These are phyloP conservation scores for Podaxis sp. DNA, from an alignment of 768 basidiomycete genomes.

Conservation along the genomic window DNA sequence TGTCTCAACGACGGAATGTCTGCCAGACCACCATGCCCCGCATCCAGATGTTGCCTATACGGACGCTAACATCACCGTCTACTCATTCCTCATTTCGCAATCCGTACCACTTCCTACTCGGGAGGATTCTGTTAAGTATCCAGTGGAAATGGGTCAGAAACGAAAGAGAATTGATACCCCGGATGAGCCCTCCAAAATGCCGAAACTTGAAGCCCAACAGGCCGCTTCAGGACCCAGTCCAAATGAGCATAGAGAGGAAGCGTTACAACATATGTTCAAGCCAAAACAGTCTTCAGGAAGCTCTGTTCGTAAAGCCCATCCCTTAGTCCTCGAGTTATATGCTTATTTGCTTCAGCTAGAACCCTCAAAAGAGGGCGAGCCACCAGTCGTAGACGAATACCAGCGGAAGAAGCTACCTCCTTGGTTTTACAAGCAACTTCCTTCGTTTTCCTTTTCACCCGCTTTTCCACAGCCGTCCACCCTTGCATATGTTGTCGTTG, in stretches of 20 bases:
- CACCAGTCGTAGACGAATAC: constrained; percentile 25
- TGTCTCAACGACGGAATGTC: constrained; percentile 42
- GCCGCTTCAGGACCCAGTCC: neutral
- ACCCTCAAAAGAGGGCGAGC: neutral
- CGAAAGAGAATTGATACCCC: constrained; percentile 45
- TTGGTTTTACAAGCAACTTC: constrained; percentile 39
- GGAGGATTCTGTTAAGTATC: neutral
- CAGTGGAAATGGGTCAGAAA: constrained; percentile 32
- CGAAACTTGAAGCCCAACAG: constrained; percentile 15
- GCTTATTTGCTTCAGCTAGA: neutral
- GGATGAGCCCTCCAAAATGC: constrained; percentile 37
- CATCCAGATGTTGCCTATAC: constrained; percentile 33
- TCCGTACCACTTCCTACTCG: neutral
- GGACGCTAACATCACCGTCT: constrained; percentile 66
- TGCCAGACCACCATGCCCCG: constrained; percentile 8
- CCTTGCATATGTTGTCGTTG: constrained; percentile 51
- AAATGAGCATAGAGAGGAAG: neutral
- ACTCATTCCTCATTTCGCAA: constrained; percentile 50
- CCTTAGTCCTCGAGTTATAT: neutral
- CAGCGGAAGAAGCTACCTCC: constrained; percentile 28
- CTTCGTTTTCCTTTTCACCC: constrained; percentile 28
- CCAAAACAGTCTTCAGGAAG: constrained; percentile 18
- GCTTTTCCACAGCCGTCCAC: constrained; percentile 29
- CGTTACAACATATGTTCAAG: constrained; percentile 9
- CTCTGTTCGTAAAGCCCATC: neutral